Conservation (phyloP, 2,329 filamentous ascomycete genomes). For the Hypomyces rosellus region DNA sequence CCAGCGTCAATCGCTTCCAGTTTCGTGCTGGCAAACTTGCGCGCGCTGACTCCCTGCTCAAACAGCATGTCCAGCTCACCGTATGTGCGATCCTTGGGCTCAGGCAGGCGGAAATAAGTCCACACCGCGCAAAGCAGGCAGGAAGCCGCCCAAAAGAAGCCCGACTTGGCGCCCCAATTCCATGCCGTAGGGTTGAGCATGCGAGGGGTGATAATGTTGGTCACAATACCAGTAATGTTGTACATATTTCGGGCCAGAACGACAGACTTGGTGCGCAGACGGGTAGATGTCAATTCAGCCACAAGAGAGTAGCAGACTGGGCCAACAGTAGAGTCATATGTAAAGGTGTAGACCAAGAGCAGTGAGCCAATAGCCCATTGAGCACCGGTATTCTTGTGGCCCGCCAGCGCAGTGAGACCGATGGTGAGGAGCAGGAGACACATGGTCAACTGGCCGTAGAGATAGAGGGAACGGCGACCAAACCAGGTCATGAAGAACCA, state of each 20-base stretch:
- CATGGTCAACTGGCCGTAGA: conserved; percentile 44
- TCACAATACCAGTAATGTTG: conserved; percentile 42
- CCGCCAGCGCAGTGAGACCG: conserved; percentile 49
- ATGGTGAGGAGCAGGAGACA: conserved; percentile 34
- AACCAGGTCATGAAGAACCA: conserved; percentile 39
- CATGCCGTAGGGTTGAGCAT: conserved; percentile 42
- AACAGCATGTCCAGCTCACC: conserved; percentile 53
- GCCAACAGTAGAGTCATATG: conserved; percentile 34
- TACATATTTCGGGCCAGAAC: conserved; percentile 41
- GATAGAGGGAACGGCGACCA: conserved; percentile 40
- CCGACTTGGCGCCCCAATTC: conserved; percentile 43
- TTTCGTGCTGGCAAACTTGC: conserved; percentile 32
- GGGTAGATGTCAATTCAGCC: conserved; percentile 41
- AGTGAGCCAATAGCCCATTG: conserved; percentile 44
- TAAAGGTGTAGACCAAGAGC: conserved; percentile 37
- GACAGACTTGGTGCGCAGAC: conserved; percentile 40
- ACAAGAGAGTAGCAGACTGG: conserved; percentile 79
- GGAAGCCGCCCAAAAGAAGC: conserved; percentile 39
- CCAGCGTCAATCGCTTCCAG: conserved; percentile 22
- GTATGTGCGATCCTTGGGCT: conserved; percentile 47
- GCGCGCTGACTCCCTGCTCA: conserved; percentile 35
- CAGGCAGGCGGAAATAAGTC: conserved; percentile 47
- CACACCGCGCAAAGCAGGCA: conserved; percentile 42
- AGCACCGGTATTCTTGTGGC: conserved; percentile 38
- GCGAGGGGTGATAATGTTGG: conserved; percentile 39